Conservation (phyloP, 768 basidiomycete species). For the Suillus cothurnatus region DNA sequence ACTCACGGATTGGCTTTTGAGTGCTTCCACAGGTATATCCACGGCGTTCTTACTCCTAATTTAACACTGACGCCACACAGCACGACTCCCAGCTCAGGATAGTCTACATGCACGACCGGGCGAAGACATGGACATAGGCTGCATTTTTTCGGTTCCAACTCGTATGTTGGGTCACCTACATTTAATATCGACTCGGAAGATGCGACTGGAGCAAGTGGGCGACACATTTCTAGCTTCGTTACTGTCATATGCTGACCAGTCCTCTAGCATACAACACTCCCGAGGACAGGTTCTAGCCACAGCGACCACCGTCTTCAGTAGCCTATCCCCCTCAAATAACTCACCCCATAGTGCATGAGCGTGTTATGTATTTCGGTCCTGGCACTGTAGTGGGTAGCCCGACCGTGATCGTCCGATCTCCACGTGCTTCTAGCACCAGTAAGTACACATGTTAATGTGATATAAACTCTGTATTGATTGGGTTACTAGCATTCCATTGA, state of each 20-base stretch:
- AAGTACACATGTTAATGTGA: not conserved
- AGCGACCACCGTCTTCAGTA: not conserved
- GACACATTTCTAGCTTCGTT: not conserved
- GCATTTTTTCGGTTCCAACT: not conserved
- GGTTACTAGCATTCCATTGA: not conserved
- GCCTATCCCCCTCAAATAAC: not conserved
- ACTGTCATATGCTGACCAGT: not conserved
- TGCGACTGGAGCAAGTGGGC: not conserved
- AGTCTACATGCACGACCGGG: not conserved
- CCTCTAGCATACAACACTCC: not conserved
- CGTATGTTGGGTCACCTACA: not conserved
- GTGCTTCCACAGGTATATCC: not conserved
- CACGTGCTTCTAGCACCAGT: not conserved
- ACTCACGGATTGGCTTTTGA: constrained; percentile 83
- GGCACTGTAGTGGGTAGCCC: not conserved
- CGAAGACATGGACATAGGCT: not conserved
- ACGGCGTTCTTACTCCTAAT: too few relatives aligned
- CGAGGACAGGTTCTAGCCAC: not conserved
- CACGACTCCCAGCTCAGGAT: not conserved
- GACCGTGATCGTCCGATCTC: not conserved
- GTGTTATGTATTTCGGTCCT: not conserved
- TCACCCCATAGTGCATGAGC: not conserved
- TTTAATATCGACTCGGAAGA: not conserved
- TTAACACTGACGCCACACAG: not conserved
- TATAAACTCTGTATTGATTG: not conserved